phyloP scores from a whole-genome alignment of 2,329 filamentous ascomycete species.

The Ceratocystis huliohia region DNA sequence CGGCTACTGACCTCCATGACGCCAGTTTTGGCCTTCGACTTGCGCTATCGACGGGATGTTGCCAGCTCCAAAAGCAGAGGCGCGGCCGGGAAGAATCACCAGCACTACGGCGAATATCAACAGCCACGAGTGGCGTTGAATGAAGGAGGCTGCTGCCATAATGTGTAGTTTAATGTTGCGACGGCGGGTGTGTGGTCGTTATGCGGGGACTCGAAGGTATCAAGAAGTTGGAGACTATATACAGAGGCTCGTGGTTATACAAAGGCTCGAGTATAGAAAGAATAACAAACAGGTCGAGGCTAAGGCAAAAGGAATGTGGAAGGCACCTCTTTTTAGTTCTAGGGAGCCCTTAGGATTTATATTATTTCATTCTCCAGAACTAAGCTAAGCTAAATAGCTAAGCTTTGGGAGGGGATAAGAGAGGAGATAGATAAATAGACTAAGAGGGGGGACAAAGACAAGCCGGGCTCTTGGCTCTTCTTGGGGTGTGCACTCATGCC shows the following conservation, averaged over 20 bases:
- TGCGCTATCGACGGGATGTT: slow-evolving; percentile 55
- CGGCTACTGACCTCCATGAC: slow-evolving; percentile 44
- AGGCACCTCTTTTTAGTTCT: neutral
- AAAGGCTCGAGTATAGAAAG: neutral
- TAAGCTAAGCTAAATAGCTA: slow-evolving; percentile 1
- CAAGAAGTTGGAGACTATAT: no score
- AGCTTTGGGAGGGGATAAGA: neutral
- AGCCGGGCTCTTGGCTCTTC: neutral
- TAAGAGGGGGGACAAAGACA: neutral
- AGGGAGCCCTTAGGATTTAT: neutral
- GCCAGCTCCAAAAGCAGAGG: slow-evolving; percentile 53
- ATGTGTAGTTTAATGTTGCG: neutral
- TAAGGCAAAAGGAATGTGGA: neutral
- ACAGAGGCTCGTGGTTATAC: neutral
- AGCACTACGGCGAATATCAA: slow-evolving; percentile 42
- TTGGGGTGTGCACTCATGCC: neutral
- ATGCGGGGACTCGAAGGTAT: neutral
- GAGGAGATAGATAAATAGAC: neutral
- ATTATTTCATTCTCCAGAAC: neutral
- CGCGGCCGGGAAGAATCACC: slow-evolving; percentile 43
- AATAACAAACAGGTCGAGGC: neutral
- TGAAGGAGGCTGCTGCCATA: slow-evolving; percentile 39
- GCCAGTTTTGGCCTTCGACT: slow-evolving; percentile 57
- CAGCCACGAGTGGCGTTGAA: slow-evolving; percentile 39
- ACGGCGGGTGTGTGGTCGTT: neutral